Percentiles rank a stretch among this genome's conserved stretches.
phyloP scores from a whole-genome alignment of 306 rosid species.

The Quercus berberidifolia region DNA sequence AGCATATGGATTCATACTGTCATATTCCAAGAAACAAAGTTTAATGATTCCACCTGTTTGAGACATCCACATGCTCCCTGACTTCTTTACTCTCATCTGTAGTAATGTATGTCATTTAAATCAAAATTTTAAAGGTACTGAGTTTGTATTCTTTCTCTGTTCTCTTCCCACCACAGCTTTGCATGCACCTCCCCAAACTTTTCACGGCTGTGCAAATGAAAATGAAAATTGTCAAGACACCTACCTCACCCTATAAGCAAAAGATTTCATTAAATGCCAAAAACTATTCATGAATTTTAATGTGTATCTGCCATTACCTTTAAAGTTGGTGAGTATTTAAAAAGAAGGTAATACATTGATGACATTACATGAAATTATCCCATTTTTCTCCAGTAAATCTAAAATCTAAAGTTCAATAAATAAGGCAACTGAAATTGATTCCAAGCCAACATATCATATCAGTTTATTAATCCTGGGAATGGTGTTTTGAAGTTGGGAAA shows the following conservation, averaged over 20 bases:
- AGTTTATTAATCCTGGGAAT: too few relatives aligned
- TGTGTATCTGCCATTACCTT: neutral
- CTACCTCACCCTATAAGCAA: neutral
- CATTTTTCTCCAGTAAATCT: too few relatives aligned
- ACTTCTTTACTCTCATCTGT: constrained; percentile 15
- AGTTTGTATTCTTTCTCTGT: constrained; percentile 79
- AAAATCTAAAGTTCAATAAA: too few relatives aligned
- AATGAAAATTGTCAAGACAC: neutral
- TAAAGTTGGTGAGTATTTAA: neutral
- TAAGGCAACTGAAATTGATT: too few relatives aligned
- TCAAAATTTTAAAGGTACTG: constrained; percentile 62
- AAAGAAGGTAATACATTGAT: neutral
- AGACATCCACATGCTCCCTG: constrained; percentile 16
- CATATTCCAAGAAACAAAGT: constrained; percentile 24
- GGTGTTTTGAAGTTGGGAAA: too few relatives aligned
- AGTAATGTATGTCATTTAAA: constrained; percentile 5
- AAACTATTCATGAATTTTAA: neutral
- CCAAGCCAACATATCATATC: too few relatives aligned
- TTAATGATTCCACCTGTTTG: constrained; percentile 23
- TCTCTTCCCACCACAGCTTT: constrained; percentile 86
- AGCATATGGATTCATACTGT: constrained; percentile 4
- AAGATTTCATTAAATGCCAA: neutral
- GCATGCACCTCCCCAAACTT: constrained; percentile 75
- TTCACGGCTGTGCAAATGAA: constrained; percentile 61
- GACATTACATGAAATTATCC: neutral